Evolutionary conservation across 495 filamentous ascomycete species (phyloP).

Genomic region (Talaromyces proteolyticus): DNA sequence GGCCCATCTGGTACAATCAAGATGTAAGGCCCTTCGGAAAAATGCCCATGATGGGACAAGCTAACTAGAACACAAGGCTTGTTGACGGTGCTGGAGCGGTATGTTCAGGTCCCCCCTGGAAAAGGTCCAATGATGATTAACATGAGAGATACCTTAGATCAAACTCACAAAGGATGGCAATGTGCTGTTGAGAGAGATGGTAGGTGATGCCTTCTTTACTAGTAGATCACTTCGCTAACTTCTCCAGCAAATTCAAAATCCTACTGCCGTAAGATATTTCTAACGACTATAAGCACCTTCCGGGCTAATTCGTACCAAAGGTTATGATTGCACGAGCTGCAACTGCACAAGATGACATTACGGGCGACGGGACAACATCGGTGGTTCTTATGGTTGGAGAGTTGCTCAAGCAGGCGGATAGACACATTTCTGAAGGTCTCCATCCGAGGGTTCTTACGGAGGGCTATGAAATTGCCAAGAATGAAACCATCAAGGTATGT

Average conservation of each 20-base stretch:
- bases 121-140: constrained; percentile 3
- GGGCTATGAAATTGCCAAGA: constrained; percentile 95
- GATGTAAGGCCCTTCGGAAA: constrained; percentile 54
- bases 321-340: constrained; percentile 98
- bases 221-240: constrained; percentile 25
- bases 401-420: constrained; percentile 93
- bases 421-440: constrained; percentile 88
- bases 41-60: constrained; percentile 4
- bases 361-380: constrained; percentile 94
- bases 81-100: constrained; percentile 93
- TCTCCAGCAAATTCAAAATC: constrained; percentile 70
- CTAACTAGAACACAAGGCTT: constrained; percentile 55
- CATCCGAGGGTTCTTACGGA: constrained; percentile 97
- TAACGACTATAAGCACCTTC: constrained; percentile 2
- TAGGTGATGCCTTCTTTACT: constrained; percentile 29
- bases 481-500: constrained; percentile 77
- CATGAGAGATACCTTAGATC: constrained; percentile 54
- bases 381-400: constrained; percentile 95
- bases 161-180: constrained; percentile 99
- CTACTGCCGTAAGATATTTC: constrained; percentile 63
- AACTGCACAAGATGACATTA: constrained; percentile 97
- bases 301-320: constrained; percentile 32
- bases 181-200: constrained; percentile 94
- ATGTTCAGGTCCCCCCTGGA: constrained; percentile 33
- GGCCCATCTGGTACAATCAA: constrained; percentile 93